These are phyloP conservation scores for Hamamelis virginiana DNA, from an alignment of 164 flowering plant species.

Conservation along the genomic window DNA sequence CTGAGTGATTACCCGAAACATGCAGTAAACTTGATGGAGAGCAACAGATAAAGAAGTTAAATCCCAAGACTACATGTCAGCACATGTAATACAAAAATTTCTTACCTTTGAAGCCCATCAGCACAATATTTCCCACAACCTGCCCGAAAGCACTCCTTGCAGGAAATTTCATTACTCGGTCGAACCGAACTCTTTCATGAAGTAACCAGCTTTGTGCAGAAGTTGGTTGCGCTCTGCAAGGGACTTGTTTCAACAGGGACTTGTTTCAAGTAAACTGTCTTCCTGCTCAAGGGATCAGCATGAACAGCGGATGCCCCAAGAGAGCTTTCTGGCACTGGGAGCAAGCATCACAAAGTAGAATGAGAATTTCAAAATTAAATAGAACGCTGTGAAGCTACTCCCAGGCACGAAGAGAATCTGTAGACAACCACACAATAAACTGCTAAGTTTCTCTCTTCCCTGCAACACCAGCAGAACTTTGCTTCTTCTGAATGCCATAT, in stretches of 20 bases:
- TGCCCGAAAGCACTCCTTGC: constrained; percentile 11
- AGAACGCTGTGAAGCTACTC: constrained; percentile 1
- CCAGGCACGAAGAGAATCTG: not conserved
- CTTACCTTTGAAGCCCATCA: constrained; percentile 13
- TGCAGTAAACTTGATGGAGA: not conserved
- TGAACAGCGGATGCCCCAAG: not conserved
- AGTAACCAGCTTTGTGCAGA: not conserved
- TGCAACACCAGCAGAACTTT: constrained; percentile 24
- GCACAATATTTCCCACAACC: constrained; percentile 1
- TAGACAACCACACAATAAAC: constrained; percentile 1
- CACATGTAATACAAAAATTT: not conserved
- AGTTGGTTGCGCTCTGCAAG: not conserved
- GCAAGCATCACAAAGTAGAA: not conserved
- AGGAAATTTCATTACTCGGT: constrained; percentile 6
- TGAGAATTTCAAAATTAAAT: not conserved
- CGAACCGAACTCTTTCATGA: constrained; percentile 1
- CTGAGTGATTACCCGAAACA: not conserved
- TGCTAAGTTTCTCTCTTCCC: constrained; percentile 33
- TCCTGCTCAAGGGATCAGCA: constrained; percentile 1
- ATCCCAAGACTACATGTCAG: not conserved
- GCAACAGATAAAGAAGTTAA: not conserved
- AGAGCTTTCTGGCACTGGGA: not conserved
- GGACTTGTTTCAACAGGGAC: not conserved
- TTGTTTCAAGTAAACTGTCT: not conserved
- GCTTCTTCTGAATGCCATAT: constrained; percentile 53